Evolutionary conservation across 1,284 basidiomycete genomes (phyloP).

Genomic region (Tausonia pullulans): DNA sequence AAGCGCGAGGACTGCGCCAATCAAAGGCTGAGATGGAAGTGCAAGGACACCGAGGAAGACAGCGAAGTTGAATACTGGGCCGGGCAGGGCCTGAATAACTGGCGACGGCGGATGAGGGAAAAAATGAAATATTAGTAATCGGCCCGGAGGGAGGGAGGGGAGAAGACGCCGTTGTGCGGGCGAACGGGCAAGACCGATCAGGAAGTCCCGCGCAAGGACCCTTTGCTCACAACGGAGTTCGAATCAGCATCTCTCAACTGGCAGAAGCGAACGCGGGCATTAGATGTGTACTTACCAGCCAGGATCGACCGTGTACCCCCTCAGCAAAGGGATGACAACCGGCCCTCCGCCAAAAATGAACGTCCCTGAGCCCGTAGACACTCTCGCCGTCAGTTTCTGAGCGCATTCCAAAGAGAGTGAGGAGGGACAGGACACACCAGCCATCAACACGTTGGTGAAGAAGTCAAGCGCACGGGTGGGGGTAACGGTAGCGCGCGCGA

Average conservation of each 20-base stretch:
- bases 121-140: too few relatives aligned
- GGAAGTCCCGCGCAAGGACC: conserved; percentile 46
- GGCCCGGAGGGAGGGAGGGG: not conserved
- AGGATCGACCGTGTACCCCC: conserved; percentile 46
- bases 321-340: conserved; percentile 48
- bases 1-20: conserved; percentile 43
- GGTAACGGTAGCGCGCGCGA: conserved; percentile 30
- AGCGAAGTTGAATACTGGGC: conserved; percentile 51
- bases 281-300: conserved; percentile 23
- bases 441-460: conserved; percentile 40
- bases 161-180: conserved; percentile 18
- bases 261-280: conserved; percentile 7
- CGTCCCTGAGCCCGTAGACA: conserved; percentile 22
- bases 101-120: too few relatives aligned
- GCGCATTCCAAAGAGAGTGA: not conserved
- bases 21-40: conserved; percentile 26
- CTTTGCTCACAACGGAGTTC: conserved; percentile 27
- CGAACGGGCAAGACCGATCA: conserved; percentile 47
- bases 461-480: conserved; percentile 32
- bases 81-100: conserved; percentile 41
- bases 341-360: conserved; percentile 53
- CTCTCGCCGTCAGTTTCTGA: conserved; percentile 24
- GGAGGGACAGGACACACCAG: conserved; percentile 23
- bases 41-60: conserved; percentile 46
- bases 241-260: not conserved